phyloP scores from a whole-genome alignment of 805 yeast genomes.

The Metschnikowia gelsemii region DNA sequence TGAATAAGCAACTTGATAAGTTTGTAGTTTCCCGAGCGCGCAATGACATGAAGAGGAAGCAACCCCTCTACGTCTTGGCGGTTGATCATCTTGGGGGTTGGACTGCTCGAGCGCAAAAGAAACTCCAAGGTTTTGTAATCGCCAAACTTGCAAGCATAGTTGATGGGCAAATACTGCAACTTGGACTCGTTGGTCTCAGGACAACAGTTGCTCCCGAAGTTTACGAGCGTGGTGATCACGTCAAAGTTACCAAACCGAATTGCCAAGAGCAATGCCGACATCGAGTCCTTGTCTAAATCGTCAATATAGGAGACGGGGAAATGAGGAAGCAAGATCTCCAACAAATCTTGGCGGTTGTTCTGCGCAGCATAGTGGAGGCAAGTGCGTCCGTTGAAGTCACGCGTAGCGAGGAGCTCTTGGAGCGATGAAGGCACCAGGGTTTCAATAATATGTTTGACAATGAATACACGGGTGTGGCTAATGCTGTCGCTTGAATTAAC shows the following conservation, averaged over 20 bases:
- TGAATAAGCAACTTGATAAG: constrained; percentile 66
- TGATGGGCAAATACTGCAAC: constrained; percentile 72
- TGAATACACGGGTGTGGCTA: constrained; percentile 38
- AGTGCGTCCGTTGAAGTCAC: constrained; percentile 71
- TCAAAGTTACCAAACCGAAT: constrained; percentile 64
- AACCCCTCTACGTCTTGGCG: constrained; percentile 85
- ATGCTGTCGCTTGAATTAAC: constrained; percentile 38
- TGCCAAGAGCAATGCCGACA: constrained; percentile 80
- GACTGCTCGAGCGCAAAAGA: constrained; percentile 46
- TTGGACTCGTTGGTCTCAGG: constrained; percentile 49
- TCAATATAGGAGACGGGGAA: constrained; percentile 43
- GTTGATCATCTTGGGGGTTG: constrained; percentile 31
- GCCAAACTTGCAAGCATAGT: constrained; percentile 86
- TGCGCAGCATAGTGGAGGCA: constrained; percentile 86
- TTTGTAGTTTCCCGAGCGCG: constrained; percentile 74
- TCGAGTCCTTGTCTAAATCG: constrained; percentile 66
- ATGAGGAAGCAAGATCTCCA: constrained; percentile 41
- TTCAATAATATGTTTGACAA: constrained; percentile 35
- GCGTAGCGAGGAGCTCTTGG: constrained; percentile 30
- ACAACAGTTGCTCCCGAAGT: constrained; percentile 35
- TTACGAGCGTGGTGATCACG: constrained; percentile 32
- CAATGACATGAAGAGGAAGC: constrained; percentile 82
- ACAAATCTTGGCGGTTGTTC: constrained; percentile 46
- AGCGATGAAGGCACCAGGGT: constrained; percentile 20
- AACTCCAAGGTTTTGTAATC: constrained; percentile 66